A percentile compares a stretch with the other conserved stretches of the same genome.
phyloP scores from a whole-genome alignment of 1,284 basidiomycete species.

The Flammula alnicola region DNA sequence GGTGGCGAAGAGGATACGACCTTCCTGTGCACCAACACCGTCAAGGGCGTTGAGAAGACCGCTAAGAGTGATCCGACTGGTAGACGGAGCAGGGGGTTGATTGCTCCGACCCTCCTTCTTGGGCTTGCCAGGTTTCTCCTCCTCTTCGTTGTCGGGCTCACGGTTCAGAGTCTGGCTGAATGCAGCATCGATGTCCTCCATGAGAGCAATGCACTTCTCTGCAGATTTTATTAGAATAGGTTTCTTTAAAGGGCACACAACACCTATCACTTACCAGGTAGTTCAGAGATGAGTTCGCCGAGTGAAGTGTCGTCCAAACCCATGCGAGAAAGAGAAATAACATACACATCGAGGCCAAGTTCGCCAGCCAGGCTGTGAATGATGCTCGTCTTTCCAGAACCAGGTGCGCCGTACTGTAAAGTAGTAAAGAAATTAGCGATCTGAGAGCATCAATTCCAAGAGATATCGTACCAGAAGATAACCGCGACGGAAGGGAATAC shows the following conservation, averaged over 20 bases:
- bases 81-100: constrained; percentile 16
- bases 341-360: constrained; percentile 74
- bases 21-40: constrained; percentile 77
- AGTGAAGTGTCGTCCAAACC: constrained; percentile 72
- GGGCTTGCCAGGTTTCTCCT: constrained; percentile 12
- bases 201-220: constrained; percentile 71
- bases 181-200: constrained; percentile 83
- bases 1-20: constrained; percentile 76
- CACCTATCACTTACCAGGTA: constrained; percentile 49
- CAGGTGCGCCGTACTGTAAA: constrained; percentile 68
- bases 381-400: constrained; percentile 76
- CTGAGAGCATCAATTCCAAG: not conserved
- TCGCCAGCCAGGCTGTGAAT: constrained; percentile 80
- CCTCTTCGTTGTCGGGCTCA: constrained; percentile 20
- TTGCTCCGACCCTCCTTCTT: constrained; percentile 12
- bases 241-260: not conserved
- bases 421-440: not conserved
- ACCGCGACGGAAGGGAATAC: constrained; percentile 74
- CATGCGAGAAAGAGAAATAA: constrained; percentile 72
- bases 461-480: constrained; percentile 59
- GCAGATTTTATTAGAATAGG: constrained; percentile 4
- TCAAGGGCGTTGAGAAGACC: constrained; percentile 78
- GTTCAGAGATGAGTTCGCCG: constrained; percentile 60
- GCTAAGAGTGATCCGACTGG: constrained; percentile 61
- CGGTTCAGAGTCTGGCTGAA: constrained; percentile 64